Conservation (phyloP, 1,139 yeast genomes). For the Candida tetrigidarum region DNA sequence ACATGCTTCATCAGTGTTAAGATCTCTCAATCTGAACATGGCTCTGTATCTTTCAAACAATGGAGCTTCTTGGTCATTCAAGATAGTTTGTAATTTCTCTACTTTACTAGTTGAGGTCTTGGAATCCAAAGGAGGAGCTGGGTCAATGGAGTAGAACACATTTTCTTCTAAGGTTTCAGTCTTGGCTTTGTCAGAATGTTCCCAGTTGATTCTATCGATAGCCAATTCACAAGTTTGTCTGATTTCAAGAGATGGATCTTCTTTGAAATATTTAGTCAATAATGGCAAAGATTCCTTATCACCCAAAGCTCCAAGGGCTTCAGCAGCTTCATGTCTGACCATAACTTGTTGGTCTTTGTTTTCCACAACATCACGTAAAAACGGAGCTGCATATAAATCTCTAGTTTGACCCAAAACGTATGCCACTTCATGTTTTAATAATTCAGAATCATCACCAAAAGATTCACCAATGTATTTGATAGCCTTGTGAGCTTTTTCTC, state of each 20-base stretch:
- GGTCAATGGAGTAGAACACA: conserved; percentile 87
- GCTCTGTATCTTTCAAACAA: conserved; percentile 96
- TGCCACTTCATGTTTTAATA: conserved; percentile 96
- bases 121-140: conserved; percentile 93
- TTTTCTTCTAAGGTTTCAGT: conserved; percentile 76
- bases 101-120: conserved; percentile 56
- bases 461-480: conserved; percentile 83
- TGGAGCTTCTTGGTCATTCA: conserved; percentile 78
- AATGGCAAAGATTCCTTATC: conserved; percentile 74
- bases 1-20: conserved; percentile 92
- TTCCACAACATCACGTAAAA: conserved; percentile 71
- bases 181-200: conserved; percentile 64
- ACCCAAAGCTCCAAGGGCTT: conserved; percentile 96
- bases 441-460: conserved; percentile 84
- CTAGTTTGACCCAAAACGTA: conserved; percentile 98
- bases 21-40: conserved; percentile 96
- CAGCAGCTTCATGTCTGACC: conserved; percentile 99
- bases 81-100: conserved; percentile 63
- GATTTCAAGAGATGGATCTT: conserved; percentile 86
- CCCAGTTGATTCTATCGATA: conserved; percentile 94
- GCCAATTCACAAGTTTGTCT: conserved; percentile 98
- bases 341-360: conserved; percentile 79
- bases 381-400: conserved; percentile 76
- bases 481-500: conserved; percentile 60
- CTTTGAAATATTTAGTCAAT: conserved; percentile 61